Evolutionary conservation across 176 grass and related monocot genomes (phyloP).

Genomic region (Triticum dicoccoides): DNA sequence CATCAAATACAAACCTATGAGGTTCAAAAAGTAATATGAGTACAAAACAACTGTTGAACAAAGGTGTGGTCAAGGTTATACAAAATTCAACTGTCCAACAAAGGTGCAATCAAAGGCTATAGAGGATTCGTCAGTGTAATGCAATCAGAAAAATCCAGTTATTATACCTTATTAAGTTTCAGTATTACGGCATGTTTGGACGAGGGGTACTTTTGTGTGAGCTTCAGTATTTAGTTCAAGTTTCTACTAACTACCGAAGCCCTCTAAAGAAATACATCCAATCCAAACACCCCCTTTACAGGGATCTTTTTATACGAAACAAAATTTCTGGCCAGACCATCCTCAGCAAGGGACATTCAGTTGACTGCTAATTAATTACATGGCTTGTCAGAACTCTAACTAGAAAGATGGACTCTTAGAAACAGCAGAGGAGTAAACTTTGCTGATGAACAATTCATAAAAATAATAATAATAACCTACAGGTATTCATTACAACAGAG

Average conservation of each 20-base stretch:
- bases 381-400: neutral
- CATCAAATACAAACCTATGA: conserved; percentile 85
- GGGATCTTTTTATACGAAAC: neutral
- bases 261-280: neutral
- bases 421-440: neutral
- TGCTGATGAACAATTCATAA: neutral
- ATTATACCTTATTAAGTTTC: neutral
- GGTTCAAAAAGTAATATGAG: conserved; percentile 6
- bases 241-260: neutral
- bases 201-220: neutral
- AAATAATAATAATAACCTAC: no score
- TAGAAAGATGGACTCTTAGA: neutral
- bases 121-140: neutral
- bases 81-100: neutral
- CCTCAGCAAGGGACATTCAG: neutral
- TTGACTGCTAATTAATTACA: neutral
- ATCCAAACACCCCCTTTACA: neutral
- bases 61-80: neutral
- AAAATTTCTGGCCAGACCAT: neutral
- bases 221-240: conserved; percentile 9
- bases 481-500: neutral
- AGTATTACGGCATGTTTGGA: neutral
- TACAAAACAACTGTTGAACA: neutral
- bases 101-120: neutral
- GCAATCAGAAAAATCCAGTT: neutral